Evolutionary conservation across 768 basidiomycete genomes (phyloP).

Genomic region (Lactarius indigo): DNA sequence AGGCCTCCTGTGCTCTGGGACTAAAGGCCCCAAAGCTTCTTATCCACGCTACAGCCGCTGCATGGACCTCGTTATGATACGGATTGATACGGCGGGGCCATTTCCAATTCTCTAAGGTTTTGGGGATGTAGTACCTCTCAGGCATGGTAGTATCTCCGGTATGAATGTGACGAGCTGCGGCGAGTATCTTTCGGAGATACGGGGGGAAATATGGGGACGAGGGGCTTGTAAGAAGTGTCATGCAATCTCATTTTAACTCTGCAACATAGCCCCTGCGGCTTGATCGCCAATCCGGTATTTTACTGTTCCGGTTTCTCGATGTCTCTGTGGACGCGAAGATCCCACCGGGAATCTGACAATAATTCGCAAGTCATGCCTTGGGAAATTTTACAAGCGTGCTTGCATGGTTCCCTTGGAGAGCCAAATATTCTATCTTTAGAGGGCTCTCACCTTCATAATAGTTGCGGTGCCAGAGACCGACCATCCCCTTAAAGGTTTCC

Average conservation of each 20-base stretch:
- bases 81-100: conserved; percentile 24
- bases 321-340: no score
- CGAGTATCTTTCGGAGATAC: neutral
- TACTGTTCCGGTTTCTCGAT: no score
- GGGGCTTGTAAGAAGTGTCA: neutral
- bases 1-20: conserved; percentile 11
- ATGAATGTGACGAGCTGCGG: neutral
- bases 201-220: neutral
- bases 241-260: neutral
- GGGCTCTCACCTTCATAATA: no score
- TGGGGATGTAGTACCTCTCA: conserved; percentile 1
- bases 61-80: conserved; percentile 16
- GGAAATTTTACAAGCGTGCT: no score
- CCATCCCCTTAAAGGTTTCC: no score
- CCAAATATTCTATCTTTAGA: no score
- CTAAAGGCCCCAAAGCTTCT: conserved; percentile 18
- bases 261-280: no score
- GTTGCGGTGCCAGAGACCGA: no score
- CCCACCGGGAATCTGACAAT: no score
- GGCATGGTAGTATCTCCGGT: neutral
- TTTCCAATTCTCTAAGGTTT: conserved; percentile 19
- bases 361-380: no score
- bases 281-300: no score
- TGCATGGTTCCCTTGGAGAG: no score
- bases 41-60: conserved; percentile 15